Percentiles rank a stretch among this genome's conserved stretches.
Conservation (phyloP, 1,139 yeast species). For the Blastobotrys niveus region DNA sequence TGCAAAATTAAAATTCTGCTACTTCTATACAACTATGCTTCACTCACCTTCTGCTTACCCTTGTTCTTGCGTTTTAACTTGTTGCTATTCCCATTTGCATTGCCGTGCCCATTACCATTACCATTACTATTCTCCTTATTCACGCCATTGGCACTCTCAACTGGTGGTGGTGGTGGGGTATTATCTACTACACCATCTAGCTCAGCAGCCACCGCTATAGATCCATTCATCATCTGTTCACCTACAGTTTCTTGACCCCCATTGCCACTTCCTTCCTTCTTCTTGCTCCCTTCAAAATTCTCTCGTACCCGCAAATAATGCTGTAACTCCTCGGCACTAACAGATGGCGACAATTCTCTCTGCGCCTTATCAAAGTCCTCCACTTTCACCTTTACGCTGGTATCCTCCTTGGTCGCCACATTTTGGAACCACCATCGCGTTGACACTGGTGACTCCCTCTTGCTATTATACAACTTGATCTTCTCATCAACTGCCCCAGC, state of each 20-base stretch:
- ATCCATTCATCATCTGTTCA: background rate
- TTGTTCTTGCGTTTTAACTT: background rate
- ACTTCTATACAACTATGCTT: background rate
- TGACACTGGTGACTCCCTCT: constrained; percentile 41
- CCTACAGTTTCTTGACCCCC: background rate
- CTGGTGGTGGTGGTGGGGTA: background rate
- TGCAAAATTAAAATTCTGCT: no score
- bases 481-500: constrained; percentile 72
- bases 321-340: constrained; percentile 76
- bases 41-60: constrained; percentile 5
- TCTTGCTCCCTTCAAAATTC: constrained; percentile 54
- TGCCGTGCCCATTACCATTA: background rate
- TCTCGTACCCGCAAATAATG: constrained; percentile 75
- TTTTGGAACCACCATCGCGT: constrained; percentile 92
- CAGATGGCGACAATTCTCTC: constrained; percentile 70
- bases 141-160: background rate
- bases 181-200: background rate
- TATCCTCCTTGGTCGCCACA: constrained; percentile 62
- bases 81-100: background rate
- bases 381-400: constrained; percentile 59
- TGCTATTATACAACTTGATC: constrained; percentile 49
- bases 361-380: constrained; percentile 75
- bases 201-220: background rate
- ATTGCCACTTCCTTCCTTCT: constrained; percentile 12
- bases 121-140: constrained; percentile 3